Conservation (phyloP, 169 alveolate species). For the Perkinsus chesapeaki region DNA sequence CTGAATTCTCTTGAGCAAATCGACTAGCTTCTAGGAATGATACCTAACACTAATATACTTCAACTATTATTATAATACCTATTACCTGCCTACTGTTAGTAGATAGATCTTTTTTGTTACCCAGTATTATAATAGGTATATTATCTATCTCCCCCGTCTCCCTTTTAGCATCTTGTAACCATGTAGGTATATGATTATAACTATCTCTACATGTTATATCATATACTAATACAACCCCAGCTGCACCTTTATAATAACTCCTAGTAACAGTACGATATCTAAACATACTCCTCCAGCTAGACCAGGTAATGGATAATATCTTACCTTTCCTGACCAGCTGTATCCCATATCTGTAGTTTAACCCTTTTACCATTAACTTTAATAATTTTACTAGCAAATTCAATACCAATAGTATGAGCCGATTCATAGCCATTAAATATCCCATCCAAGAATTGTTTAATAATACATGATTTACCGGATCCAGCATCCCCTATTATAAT, state of each 20-base stretch:
- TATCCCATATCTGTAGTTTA: constrained; percentile 80
- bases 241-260: constrained; percentile 74
- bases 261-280: constrained; percentile 63
- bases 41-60: constrained; percentile 58
- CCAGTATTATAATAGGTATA: background rate
- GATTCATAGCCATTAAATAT: constrained; percentile 55
- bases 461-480: constrained; percentile 44
- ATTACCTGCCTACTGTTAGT: constrained; percentile 9
- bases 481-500: constrained; percentile 50
- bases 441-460: constrained; percentile 46
- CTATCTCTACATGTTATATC: constrained; percentile 69
- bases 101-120: constrained; percentile 55
- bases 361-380: constrained; percentile 45
- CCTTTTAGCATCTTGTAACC: constrained; percentile 39
- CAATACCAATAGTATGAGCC: constrained; percentile 69
- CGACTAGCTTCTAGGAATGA: constrained; percentile 69
- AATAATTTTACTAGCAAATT: constrained; percentile 50
- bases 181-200: constrained; percentile 53
- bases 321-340: constrained; percentile 68
- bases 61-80: constrained; percentile 12
- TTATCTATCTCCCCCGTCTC: background rate
- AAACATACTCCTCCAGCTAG: no score
- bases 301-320: no score
- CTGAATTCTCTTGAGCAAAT: constrained; percentile 71
- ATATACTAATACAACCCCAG: constrained; percentile 65